Evolutionary conservation across 1,139 yeast genomes (phyloP), one percentile per base, ranked within the genome.

Genomic region (Citeromyces hawaiiensis): DNA sequence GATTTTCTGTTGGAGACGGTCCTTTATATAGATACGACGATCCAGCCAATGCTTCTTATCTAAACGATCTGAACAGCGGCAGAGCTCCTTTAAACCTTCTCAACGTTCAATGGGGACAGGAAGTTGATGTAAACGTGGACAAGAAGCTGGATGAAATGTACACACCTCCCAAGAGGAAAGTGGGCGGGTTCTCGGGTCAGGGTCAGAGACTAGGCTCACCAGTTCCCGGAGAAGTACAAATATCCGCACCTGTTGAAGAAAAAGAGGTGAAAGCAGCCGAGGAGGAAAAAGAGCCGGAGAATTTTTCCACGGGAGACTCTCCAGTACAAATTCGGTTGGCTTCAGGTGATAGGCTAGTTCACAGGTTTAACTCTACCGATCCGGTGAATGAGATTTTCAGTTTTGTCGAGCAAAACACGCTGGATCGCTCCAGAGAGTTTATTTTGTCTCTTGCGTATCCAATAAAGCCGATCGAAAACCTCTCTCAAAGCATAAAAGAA

Each of bases 191-290:
- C 55, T 64, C 60, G 21, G 97, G 98, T 4, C 54, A 63, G 2
- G 98, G 99, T n/a, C 81, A 80, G 44, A 69, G 97, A 49, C 66
- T 91, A 42, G 99, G 99, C 1, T 78, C 91, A 1, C 94, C 93
- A 1, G 82, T 85, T 9, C 91, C 94, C 0, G 85, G 91, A 1
- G 88, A 80, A 42, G 40, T 48, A 11, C 36, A 37, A 2, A 35
- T 32, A 3, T 32, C 36, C 2, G 51, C 60, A 13, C 44, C 49
- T 8, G 43, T 49, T 17, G 38, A 48, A 15, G 43, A 47, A 2
- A 36, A 45, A 4, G 46, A 48, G 15, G 40, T 43, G n/a, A 39
- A 40, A 7, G 42, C 39, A 5, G 49, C 19, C 44, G 43, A 35
- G 42, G 43, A 14, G 47, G 53, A 7, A 53, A 51, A 35, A 55